phyloP scores from a whole-genome alignment of 2,329 filamentous ascomycete genomes.

The Alternaria brassicae region DNA sequence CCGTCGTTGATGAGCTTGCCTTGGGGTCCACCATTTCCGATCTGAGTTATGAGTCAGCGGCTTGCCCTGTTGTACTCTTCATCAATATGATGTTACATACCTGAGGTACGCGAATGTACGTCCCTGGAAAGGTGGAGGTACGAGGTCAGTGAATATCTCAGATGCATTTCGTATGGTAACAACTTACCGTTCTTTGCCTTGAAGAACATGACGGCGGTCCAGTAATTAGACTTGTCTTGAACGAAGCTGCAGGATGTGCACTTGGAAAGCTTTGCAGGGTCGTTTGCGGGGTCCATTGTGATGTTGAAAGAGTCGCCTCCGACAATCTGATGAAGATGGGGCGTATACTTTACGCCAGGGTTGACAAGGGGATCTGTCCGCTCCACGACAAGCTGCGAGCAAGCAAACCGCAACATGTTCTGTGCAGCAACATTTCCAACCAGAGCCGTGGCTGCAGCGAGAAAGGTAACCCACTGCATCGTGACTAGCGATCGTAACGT shows the following conservation, averaged over 20 bases:
- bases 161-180: not conserved
- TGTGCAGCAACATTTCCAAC: conserved; percentile 35
- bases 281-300: conserved; percentile 42
- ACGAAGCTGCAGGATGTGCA: conserved; percentile 45
- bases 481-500: conserved; percentile 13
- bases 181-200: conserved; percentile 40
- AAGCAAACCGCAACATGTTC: conserved; percentile 46
- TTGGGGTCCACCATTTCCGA: conserved; percentile 45
- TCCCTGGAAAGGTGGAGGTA: not conserved
- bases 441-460: conserved; percentile 30
- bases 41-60: conserved; percentile 7
- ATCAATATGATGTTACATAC: not conserved
- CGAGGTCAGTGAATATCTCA: not conserved
- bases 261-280: conserved; percentile 34
- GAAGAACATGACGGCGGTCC: conserved; percentile 50
- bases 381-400: conserved; percentile 47
- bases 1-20: conserved; percentile 46
- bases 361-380: conserved; percentile 46
- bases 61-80: not conserved
- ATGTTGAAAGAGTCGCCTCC: conserved; percentile 46
- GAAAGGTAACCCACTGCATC: conserved; percentile 42
- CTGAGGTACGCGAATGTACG: conserved; percentile 42
- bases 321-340: conserved; percentile 47
- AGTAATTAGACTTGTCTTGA: conserved; percentile 47
- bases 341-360: conserved; percentile 45